Percentiles rank a stretch among this genome's conserved stretches.
These are phyloP conservation scores for Sporothrix humicola DNA, from an alignment of 2,329 filamentous ascomycete genomes.

Conservation along the genomic window DNA sequence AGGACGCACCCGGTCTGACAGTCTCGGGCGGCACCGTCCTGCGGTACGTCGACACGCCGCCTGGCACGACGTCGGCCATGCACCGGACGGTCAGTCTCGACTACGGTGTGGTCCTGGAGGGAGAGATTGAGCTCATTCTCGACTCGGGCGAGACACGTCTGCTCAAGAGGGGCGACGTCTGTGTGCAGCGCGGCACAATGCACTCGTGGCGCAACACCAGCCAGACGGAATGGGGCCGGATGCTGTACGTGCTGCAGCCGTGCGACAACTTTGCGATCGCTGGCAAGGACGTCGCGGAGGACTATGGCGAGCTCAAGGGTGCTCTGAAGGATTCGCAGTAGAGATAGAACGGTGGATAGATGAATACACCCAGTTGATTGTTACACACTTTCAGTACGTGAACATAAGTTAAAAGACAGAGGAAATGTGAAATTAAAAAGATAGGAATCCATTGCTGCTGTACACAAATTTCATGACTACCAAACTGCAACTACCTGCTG, in stretches of 20 bases:
- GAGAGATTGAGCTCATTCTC: neutral
- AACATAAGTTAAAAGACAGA: too few relatives aligned
- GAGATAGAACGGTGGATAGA: neutral
- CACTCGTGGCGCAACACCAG: conserved; percentile 3
- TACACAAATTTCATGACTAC: neutral
- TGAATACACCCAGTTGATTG: too few relatives aligned
- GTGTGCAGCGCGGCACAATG: conserved; percentile 7
- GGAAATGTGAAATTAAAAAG: neutral
- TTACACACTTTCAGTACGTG: too few relatives aligned
- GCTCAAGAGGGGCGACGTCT: neutral
- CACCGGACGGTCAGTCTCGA: conserved; percentile 6
- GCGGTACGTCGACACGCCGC: conserved; percentile 10
- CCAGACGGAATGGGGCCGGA: conserved; percentile 5
- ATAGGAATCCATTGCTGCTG: neutral
- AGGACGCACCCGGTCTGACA: neutral
- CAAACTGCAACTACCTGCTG: too few relatives aligned
- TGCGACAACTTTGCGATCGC: neutral
- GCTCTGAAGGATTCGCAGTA: conserved; percentile 2
- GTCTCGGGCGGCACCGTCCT: conserved; percentile 1
- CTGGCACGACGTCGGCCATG: neutral
- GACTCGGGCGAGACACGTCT: neutral
- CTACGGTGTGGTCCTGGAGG: neutral
- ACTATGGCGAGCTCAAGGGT: neutral
- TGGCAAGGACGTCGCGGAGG: neutral
- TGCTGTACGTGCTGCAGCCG: conserved; percentile 17